phyloP scores from a whole-genome alignment of 106 monocot species.

The Dendrobium huoshanense region DNA sequence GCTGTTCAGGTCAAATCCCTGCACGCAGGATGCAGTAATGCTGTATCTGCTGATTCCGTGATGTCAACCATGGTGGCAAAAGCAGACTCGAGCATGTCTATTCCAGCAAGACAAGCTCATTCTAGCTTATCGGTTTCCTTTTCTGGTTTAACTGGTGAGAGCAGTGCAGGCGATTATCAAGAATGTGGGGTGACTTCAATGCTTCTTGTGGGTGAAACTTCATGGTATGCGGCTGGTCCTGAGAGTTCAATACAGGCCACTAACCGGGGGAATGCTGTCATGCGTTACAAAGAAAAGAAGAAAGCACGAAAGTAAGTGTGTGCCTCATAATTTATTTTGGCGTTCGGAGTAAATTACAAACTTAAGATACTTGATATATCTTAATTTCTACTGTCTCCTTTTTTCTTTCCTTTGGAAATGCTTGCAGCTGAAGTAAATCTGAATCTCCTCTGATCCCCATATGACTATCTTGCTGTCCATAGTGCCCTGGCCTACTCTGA shows the following conservation, averaged over 20 bases:
- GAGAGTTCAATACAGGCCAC: conserved; percentile 31
- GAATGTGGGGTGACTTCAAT: conserved; percentile 47
- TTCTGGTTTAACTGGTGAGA: conserved; percentile 47
- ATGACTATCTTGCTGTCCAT: too few relatives aligned
- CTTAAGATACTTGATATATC: neutral
- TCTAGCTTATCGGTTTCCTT: conserved; percentile 54
- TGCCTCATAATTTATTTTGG: neutral
- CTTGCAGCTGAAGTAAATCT: too few relatives aligned
- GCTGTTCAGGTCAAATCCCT: conserved; percentile 26
- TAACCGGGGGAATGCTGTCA: conserved; percentile 62
- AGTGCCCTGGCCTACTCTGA: too few relatives aligned
- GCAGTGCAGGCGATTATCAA: conserved; percentile 41
- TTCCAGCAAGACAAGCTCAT: conserved; percentile 32
- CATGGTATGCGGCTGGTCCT: conserved; percentile 41
- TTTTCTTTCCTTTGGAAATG: neutral
- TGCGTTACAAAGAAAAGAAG: conserved; percentile 83
- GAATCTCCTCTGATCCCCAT: too few relatives aligned
- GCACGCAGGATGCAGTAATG: conserved; percentile 32
- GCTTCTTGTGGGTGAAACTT: conserved; percentile 39
- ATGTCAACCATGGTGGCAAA: conserved; percentile 28
- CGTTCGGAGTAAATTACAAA: neutral
- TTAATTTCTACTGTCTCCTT: neutral
- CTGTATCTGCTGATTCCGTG: conserved; percentile 43
- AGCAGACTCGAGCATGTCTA: conserved; percentile 22
- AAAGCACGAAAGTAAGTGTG: conserved; percentile 51